These are phyloP conservation scores for Suhomyces emberorum DNA, from an alignment of 805 yeast species.

Conservation along the genomic window DNA sequence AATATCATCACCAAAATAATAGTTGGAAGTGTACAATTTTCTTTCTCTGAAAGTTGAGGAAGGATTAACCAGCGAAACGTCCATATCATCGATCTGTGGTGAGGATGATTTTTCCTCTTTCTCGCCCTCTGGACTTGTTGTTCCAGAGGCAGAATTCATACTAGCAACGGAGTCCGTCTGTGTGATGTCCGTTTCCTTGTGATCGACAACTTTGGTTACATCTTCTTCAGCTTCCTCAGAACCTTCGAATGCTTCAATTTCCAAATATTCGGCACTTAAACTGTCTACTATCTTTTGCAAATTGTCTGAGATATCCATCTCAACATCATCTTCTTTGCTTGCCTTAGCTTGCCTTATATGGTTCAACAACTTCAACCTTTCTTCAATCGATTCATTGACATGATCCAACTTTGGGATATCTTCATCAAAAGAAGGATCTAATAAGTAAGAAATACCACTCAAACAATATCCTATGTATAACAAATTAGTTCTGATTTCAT, in stretches of 20 bases:
- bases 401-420: slow-evolving; percentile 39
- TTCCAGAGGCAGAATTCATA: not conserved
- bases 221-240: not conserved
- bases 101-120: slow-evolving; percentile 17
- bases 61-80: slow-evolving; percentile 50
- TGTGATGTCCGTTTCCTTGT: slow-evolving; percentile 4
- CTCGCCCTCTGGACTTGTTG: slow-evolving; percentile 8
- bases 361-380: slow-evolving; percentile 31
- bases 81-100: slow-evolving; percentile 42
- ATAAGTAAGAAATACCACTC: slow-evolving; percentile 67
- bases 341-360: slow-evolving; percentile 27
- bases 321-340: slow-evolving; percentile 20
- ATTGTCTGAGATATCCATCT: slow-evolving; percentile 31
- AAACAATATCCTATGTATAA: slow-evolving; percentile 56
- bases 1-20: slow-evolving; percentile 57
- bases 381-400: slow-evolving; percentile 30
- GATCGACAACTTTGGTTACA: not conserved
- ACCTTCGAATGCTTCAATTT: slow-evolving; percentile 3
- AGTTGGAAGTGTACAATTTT: slow-evolving; percentile 61
- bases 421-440: slow-evolving; percentile 67
- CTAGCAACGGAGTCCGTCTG: not conserved
- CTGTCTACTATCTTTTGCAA: slow-evolving; percentile 30
- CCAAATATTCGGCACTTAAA: slow-evolving; percentile 13
- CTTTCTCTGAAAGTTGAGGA: slow-evolving; percentile 55
- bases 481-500: slow-evolving; percentile 53